phyloP scores from a whole-genome alignment of 129 eudicot genomes.

The Artemisia annua region DNA sequence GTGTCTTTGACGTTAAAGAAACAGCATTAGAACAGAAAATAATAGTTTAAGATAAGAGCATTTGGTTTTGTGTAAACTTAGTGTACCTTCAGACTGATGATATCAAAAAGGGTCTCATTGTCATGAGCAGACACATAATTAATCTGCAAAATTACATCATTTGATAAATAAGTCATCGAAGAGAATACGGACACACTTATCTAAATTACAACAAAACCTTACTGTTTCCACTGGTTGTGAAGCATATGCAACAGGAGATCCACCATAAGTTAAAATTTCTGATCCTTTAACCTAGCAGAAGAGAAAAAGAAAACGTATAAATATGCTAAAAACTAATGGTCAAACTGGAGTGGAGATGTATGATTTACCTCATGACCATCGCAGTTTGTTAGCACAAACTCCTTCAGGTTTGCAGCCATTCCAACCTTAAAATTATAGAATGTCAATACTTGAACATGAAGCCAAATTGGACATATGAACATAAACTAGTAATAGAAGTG shows the following conservation, averaged over 20 bases:
- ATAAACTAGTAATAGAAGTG: slow-evolving; percentile 5
- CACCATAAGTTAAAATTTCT: slow-evolving; percentile 65
- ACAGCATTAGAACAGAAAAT: slow-evolving; percentile 13
- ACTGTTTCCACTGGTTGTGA: slow-evolving; percentile 77
- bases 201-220: slow-evolving; percentile 24
- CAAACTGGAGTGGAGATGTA: not conserved
- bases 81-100: slow-evolving; percentile 77
- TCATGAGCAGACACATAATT: slow-evolving; percentile 98
- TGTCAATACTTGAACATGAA: not conserved
- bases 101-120: slow-evolving; percentile 94
- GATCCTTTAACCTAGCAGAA: slow-evolving; percentile 73
- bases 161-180: slow-evolving; percentile 1
- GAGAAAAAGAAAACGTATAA: not conserved
- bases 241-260: slow-evolving; percentile 78
- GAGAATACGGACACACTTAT: not conserved
- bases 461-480: not conserved
- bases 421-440: slow-evolving; percentile 52
- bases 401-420: slow-evolving; percentile 92
- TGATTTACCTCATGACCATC: slow-evolving; percentile 76
- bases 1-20: slow-evolving; percentile 50
- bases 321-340: not conserved
- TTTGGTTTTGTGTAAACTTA: slow-evolving; percentile 10
- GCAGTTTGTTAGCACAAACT: slow-evolving; percentile 63
- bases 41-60: not conserved
- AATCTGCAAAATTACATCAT: slow-evolving; percentile 46